Base-by-base conservation (phyloP, 2,329 filamentous ascomycete genomes). In the Bertia moriformis region DNA sequence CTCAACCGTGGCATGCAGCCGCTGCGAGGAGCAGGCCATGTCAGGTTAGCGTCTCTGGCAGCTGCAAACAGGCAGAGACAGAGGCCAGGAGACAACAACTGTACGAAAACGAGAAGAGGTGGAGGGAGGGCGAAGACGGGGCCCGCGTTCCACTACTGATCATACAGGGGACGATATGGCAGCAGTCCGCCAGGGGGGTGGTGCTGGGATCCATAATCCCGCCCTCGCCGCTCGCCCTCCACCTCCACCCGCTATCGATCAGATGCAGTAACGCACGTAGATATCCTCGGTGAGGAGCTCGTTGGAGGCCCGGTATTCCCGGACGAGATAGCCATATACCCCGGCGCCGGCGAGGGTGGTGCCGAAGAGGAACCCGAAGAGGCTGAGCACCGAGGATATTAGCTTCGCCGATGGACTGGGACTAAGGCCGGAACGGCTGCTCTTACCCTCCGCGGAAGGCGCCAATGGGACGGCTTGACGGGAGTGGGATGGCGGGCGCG, bases 261-360 rank as follows among this genome's bases (percentile, higher is more conserved):
- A 62, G 47, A 61, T 58, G 56, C 53, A 61, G 48, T 54, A 49
- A 80, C 85, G 61, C 73, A 95, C 89, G 62, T 89, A 89, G 58
- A 96, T 94, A 62, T 96, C 89, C 63, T 94, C 87, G 44, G 81
- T 89, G 61, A 96, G 67, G 54, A 95, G 72, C 63, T 93, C 84
- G 65, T 95, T 96, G 49, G 86, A 84, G 33, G 87, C 70, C 64
- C 87, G 86, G 68, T 95, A 96, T 61, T 96, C 88, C 57, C 89
- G 78, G 50, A 96, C 65, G 48, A 94, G 74, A 60, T 96, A 96
- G 59, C 85, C 87, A 66, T 95, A 96, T 50, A 93, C 82, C 42
- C 76, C 80, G 39, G 72, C 73, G 51, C 86, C 87, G 35, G 88
- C 79, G 39, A 86, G 66, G 37, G 83, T 79, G 45, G 83, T 78